Conservation (phyloP, 75 land plant species). For the Cupressus sempervirens region DNA sequence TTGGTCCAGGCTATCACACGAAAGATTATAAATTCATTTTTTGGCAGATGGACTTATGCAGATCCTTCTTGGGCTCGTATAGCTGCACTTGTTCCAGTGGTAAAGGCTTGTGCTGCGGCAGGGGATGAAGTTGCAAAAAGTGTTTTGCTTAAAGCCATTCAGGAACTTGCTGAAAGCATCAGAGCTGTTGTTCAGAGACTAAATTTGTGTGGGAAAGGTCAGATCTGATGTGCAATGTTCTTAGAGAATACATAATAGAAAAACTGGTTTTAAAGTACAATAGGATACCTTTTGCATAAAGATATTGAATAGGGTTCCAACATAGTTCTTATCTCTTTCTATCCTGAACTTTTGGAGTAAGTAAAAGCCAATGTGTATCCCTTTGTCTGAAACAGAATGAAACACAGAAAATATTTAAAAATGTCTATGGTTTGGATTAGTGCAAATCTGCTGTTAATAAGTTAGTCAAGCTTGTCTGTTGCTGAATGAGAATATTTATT, state of each 20-base stretch:
- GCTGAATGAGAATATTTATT: neutral
- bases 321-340: neutral
- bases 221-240: neutral
- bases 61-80: conserved; percentile 96
- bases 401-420: neutral
- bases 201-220: conserved; percentile 71
- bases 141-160: conserved; percentile 55
- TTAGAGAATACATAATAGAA: neutral
- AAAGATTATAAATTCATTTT: neutral
- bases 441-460: neutral
- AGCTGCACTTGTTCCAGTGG: conserved; percentile 86
- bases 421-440: neutral
- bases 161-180: conserved; percentile 79
- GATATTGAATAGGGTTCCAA: neutral
- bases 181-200: conserved; percentile 81
- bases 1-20: neutral
- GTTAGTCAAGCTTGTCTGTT: neutral
- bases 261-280: neutral
- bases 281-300: neutral
- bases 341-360: neutral
- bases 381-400: neutral
- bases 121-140: conserved; percentile 77
- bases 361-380: neutral
- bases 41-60: conserved; percentile 82
- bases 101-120: conserved; percentile 78